Evolutionary conservation across 139 green algal genomes (phyloP).

Genomic region (Chlamydomonas applanata): DNA sequence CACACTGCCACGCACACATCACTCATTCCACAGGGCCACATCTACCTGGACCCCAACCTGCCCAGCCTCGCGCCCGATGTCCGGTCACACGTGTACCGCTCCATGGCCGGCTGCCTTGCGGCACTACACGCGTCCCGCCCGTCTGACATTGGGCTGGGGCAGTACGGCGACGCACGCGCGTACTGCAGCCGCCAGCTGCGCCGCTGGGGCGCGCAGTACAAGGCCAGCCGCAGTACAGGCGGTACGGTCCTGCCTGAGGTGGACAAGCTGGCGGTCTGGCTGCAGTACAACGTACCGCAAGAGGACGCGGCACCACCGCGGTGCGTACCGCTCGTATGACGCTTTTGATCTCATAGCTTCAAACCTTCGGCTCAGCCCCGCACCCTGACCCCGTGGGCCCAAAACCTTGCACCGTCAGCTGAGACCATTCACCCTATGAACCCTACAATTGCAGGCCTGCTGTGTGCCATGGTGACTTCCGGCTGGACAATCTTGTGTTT

Average conservation of each 20-base stretch:
- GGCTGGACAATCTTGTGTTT: slow-evolving; percentile 95
- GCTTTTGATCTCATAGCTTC: too few relatives aligned
- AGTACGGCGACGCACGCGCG: background rate
- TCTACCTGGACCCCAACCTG: slow-evolving; percentile 79
- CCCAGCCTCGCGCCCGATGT: slow-evolving; percentile 44
- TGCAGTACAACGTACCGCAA: slow-evolving; percentile 68
- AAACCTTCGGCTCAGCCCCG: too few relatives aligned
- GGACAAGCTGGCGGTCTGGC: slow-evolving; percentile 66
- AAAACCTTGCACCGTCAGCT: too few relatives aligned
- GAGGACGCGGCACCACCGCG: slow-evolving; percentile 40
- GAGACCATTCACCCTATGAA: too few relatives aligned
- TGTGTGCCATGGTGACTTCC: slow-evolving; percentile 89
- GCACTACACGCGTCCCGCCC: slow-evolving; percentile 77
- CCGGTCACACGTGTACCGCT: slow-evolving; percentile 36
- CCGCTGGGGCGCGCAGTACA: slow-evolving; percentile 80
- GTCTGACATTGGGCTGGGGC: slow-evolving; percentile 29
- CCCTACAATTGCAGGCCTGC: too few relatives aligned
- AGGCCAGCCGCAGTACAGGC: slow-evolving; percentile 28
- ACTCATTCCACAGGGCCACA: slow-evolving; percentile 21
- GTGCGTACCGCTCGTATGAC: too few relatives aligned
- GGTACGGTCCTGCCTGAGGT: slow-evolving; percentile 49
- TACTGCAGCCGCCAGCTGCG: slow-evolving; percentile 53
- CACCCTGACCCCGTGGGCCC: too few relatives aligned
- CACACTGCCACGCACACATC: too few relatives aligned
- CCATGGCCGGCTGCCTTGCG: slow-evolving; percentile 66